Evolutionary conservation across 2,329 filamentous ascomycete genomes (phyloP).

Genomic region (Fusarium tricinctum): DNA sequence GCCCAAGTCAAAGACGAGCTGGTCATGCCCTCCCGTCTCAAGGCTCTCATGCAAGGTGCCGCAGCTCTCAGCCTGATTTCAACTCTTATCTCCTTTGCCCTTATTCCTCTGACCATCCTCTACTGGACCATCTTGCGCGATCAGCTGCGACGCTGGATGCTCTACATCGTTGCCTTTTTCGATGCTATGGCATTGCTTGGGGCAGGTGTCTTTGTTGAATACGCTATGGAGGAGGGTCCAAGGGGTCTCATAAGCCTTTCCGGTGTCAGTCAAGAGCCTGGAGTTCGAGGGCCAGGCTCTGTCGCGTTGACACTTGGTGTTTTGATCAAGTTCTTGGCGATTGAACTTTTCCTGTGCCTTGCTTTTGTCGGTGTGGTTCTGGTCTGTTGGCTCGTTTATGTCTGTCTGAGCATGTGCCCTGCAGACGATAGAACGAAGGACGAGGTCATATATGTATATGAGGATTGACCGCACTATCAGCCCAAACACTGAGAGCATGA

Average conservation of each 20-base stretch:
- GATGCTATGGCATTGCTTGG: not conserved
- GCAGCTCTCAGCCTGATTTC: not conserved
- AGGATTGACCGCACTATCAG: not conserved
- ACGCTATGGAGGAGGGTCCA: conserved; percentile 5
- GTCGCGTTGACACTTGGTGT: not conserved
- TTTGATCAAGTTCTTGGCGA: not conserved
- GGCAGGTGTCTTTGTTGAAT: not conserved
- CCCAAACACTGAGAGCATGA: no score
- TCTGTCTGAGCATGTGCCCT: not conserved
- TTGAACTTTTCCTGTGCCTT: not conserved
- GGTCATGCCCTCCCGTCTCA: not conserved
- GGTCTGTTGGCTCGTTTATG: not conserved
- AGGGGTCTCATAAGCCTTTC: not conserved
- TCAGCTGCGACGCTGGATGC: not conserved
- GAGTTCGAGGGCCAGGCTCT: not conserved
- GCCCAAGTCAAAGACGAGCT: not conserved
- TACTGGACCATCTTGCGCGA: not conserved
- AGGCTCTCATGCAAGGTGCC: not conserved
- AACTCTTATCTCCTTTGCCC: not conserved
- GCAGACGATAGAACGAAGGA: not conserved
- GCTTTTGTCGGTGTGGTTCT: not conserved
- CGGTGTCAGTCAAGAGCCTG: not conserved
- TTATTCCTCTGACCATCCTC: not conserved
- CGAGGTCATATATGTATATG: not conserved
- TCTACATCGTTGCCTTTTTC: not conserved